Base-by-base conservation (phyloP, 2,329 filamentous ascomycete species). In the Stagonosporopsis chrysanthemi region DNA sequence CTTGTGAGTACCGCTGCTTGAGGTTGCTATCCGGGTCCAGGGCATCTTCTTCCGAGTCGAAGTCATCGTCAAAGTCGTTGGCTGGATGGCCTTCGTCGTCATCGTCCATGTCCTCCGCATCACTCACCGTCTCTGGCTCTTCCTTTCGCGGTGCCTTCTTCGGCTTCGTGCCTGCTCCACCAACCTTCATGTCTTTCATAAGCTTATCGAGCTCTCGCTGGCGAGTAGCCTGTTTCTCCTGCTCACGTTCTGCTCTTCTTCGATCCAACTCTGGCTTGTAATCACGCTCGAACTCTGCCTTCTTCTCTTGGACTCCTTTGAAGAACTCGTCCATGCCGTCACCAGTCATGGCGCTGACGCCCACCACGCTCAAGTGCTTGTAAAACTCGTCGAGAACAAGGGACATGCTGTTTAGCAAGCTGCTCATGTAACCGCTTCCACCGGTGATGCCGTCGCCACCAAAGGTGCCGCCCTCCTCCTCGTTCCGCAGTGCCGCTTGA, bases 331-430 rank as follows among this genome's bases (percentile, higher is more conserved):
- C 90, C 29, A 99, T 86, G 3, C 95, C 96, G 0, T 90, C 88
- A 22, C 95, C 95, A 0, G 94, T 91, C 86, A 97, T 94, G 7
- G 92, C 90, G 65, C 91, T 96, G 12, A 99, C 96, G 0, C 90
- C 92, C 0, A 99, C 94, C 8, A 99, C 91, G 71, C 87, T 96
- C 31, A 99, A 81, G 72, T 98, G 92, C 36, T 91, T 88, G 77
- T 99, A 99, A 73, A 99, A 99, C 75, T 99, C 95, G 71, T 99
- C 95, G 31, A 99, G 82, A 84, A 99, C 92, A 60, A 98, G 81
- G 72, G 92, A 97, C 95, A 99, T 99, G 71, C 92, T 97, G 82
- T 97, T 98, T 49, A 99, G 83, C 52, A 98, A 80, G 64, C 90
- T 96, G 52, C 91, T 90, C 95, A 99, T 98, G 80, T 99, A 99